phyloP scores from a whole-genome alignment of 2,329 filamentous ascomycete genomes.

The Xylariaceae sp. region DNA sequence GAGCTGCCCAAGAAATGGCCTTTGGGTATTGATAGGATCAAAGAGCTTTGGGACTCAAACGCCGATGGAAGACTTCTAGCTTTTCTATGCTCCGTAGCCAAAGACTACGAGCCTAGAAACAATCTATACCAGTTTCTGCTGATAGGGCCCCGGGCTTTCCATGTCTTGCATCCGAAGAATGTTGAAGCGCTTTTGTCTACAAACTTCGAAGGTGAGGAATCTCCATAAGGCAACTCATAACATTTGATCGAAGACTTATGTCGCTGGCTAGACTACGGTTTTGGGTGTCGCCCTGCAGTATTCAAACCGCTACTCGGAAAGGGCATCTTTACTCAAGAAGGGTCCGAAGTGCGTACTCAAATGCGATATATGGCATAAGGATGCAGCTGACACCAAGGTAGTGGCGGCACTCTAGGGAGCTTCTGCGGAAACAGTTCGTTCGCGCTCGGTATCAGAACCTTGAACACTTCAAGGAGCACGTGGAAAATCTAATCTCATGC shows the following conservation, averaged over 20 bases:
- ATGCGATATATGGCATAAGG: too few species aligned
- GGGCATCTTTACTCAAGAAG: conserved; percentile 39
- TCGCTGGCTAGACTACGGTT: conserved; percentile 27
- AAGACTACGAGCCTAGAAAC: conserved; percentile 28
- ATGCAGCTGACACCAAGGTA: neutral
- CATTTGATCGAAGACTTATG: neutral
- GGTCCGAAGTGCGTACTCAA: conserved; percentile 11
- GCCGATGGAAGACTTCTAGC: conserved; percentile 25
- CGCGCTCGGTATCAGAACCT: conserved; percentile 31
- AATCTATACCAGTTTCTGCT: conserved; percentile 27
- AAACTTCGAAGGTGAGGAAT: conserved; percentile 20
- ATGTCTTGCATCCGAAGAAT: conserved; percentile 28
- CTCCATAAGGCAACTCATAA: neutral
- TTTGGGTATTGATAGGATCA: conserved; percentile 32
- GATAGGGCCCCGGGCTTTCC: conserved; percentile 26
- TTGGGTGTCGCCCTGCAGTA: conserved; percentile 30
- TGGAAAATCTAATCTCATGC: conserved; percentile 23
- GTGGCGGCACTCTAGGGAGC: conserved; percentile 35
- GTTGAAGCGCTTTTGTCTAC: conserved; percentile 31
- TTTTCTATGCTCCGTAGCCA: conserved; percentile 26
- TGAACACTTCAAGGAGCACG: conserved; percentile 27
- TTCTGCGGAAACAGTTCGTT: conserved; percentile 36
- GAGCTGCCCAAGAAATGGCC: conserved; percentile 31
- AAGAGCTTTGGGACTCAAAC: conserved; percentile 24
- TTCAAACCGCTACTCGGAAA: conserved; percentile 33